Evolutionary conservation across 257 asterid species (phyloP).

Genomic region (Nicotiana obtusifolia): DNA sequence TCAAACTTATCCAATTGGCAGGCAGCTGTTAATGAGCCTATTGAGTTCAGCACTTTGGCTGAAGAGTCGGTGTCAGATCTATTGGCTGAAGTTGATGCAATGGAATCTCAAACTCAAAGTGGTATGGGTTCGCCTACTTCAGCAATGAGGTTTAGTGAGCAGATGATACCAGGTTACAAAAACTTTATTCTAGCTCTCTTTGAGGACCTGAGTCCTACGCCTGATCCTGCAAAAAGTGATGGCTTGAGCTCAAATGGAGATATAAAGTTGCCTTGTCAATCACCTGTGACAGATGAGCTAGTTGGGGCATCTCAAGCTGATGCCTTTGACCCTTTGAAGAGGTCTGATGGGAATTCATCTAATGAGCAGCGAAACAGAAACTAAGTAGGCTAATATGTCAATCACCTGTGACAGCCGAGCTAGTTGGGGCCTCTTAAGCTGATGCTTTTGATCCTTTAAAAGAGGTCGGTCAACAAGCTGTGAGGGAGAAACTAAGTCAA

Average conservation of each 20-base stretch:
- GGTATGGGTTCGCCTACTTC: conserved; percentile 51
- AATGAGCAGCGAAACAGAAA: conserved; percentile 27
- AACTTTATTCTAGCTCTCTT: conserved; percentile 40
- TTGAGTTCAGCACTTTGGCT: conserved; percentile 63
- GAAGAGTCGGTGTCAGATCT: conserved; percentile 77
- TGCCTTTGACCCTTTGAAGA: conserved; percentile 40
- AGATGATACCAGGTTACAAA: conserved; percentile 33
- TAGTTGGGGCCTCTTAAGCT: conserved; percentile 18
- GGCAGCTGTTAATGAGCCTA: conserved; percentile 38
- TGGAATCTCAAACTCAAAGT: conserved; percentile 46
- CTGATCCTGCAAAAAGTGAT: conserved; percentile 39
- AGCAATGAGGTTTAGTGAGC: conserved; percentile 28
- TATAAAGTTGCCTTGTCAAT: conserved; percentile 26
- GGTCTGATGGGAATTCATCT: conserved; percentile 42
- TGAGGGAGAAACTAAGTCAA: conserved; percentile 54
- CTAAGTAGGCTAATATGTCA: conserved; percentile 17
- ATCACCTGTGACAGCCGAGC: conserved; percentile 16
- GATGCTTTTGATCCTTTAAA: conserved; percentile 42
- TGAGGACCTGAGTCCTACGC: conserved; percentile 42
- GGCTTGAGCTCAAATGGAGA: conserved; percentile 36
- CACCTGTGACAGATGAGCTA: conserved; percentile 23
- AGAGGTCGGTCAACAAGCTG: conserved; percentile 53
- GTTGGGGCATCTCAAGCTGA: conserved; percentile 28
- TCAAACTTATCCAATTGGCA: conserved; percentile 47
- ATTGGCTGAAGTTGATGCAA: conserved; percentile 77